Evolutionary conservation across 2,329 filamentous ascomycete species (phyloP), one percentile per base, ranked within the genome.

Genomic region (Botrytis paeoniae): DNA sequence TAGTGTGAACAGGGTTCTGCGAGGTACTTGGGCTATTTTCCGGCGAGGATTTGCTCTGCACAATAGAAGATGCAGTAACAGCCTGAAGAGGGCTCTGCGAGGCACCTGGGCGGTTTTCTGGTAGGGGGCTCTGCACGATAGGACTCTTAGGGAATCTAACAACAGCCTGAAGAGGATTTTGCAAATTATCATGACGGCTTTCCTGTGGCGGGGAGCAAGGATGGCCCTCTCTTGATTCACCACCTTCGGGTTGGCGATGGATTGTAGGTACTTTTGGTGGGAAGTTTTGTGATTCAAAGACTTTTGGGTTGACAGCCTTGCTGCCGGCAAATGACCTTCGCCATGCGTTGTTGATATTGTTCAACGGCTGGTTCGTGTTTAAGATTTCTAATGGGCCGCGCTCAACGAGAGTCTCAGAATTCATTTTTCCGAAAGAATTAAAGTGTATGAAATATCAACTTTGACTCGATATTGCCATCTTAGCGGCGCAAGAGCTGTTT

Each of bases 401-500:
- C 25, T 51, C 25, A n/a, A 51, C 2, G 4, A 51, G 10, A 51
- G 48, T 51, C 48, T 51, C 48, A 1, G 25, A n/a, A n/a, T 14
- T n/a, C 48, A 51, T 51, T 12, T 51, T n/a, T 1, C 5, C 22
- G 14, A 51, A 1, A 6, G 1, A 5, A n/a, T 51, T 3, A 10
- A 51, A n/a, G 25, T 51, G 25, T n/a, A 14, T n/a, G 25, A 7
- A 51, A 14, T 1, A 3, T 51, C 25, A 5, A 51, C 10, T 51
- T 51, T 14, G 22, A 14, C 10, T 6, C 4, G 48, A n/a, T 1
- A n/a, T 51, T 14, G 10, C 9, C 25, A 51, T 1, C 0, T 1
- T 51, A 3, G 10, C 1, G 2, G 10, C 10, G 10, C 22, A 6
- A 51, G 22, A n/a, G 14, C 22, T 51, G 4, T 51, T 51, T 18